Conservation (phyloP, 257 asterid genomes). For the Salvia splendens region DNA sequence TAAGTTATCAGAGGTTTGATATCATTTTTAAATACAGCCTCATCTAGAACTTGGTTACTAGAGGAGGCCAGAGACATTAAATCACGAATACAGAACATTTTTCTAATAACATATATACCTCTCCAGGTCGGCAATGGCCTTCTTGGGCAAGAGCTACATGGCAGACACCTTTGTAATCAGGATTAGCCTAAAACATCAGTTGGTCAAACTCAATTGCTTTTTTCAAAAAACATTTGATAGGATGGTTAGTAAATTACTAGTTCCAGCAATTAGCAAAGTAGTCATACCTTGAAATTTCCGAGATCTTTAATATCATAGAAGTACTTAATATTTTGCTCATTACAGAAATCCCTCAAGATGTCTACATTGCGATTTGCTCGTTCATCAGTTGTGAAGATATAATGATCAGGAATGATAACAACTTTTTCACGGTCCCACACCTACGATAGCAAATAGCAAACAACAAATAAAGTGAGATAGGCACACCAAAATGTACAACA, state of each 20-base stretch:
- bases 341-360: constrained; percentile 90
- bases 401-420: constrained; percentile 91
- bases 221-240: neutral
- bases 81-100: too few relatives aligned
- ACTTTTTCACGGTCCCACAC: constrained; percentile 96
- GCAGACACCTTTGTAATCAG: constrained; percentile 98
- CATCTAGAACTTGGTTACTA: too few relatives aligned
- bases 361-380: constrained; percentile 95
- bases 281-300: constrained; percentile 77
- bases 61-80: too few relatives aligned
- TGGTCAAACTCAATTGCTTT: constrained; percentile 20
- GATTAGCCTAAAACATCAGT: constrained; percentile 69
- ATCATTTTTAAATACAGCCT: too few relatives aligned
- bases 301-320: constrained; percentile 91
- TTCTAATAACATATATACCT: constrained; percentile 44
- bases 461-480: constrained; percentile 7
- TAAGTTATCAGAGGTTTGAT: neutral
- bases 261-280: constrained; percentile 16
- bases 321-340: constrained; percentile 85
- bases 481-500: neutral
- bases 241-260: neutral
- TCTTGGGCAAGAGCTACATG: constrained; percentile 98
- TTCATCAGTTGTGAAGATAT: constrained; percentile 90
- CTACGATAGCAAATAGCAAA: constrained; percentile 40
- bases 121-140: constrained; percentile 99